Base-by-base conservation (phyloP, 371 early-diverging fungal species). In the Apophysomyces ossiformis region DNA sequence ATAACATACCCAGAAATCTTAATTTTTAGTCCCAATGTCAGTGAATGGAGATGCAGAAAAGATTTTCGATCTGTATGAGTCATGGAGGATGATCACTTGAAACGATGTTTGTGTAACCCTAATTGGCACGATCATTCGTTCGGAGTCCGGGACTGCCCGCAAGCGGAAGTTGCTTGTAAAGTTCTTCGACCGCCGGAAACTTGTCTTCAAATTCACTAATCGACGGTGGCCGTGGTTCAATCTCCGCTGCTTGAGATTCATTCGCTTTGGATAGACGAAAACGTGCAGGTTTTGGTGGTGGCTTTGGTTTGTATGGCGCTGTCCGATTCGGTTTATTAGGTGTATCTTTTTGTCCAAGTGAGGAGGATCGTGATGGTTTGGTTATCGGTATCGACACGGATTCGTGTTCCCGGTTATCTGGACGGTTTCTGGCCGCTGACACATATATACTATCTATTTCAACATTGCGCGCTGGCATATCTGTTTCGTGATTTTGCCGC, bases 281-380 rank as follows among this genome's bases (percentile, higher is more conserved):
- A 32, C 79, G 65, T 8, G 82, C 79, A 7, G 82, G 82, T 57
- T 82, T 82, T 0, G 82, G 82, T 37, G 82, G 82, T 1, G 82
- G 79, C 9, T 61, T 77, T 69, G 59, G 60, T 66, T 39, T 60
- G 50, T 61, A 68, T 61, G 41, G 38, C 3, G 18, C 54, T 11
- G 54, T 50, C 21, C 21, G 21, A 18, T 5, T 5, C n/a, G 9
- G 54, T 21, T 26, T 26, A 12, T 47, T 57, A 15, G 21, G 50
- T 44, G 44, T 39, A 5, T 62, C 13, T 21, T 50, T 50, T 50
- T 9, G n/a, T 8, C 54, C 54, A 50, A 50, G 54, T 26, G 54
- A 50, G 21, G 18, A 4, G 35, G 54, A n/a, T 9, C 54, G 54
- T 4, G 54, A 18, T 11, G 54, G 54, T 21, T 50, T 50, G 4